phyloP scores from a whole-genome alignment of 345 rosid species.

The Zanthoxylum bungeanum region DNA sequence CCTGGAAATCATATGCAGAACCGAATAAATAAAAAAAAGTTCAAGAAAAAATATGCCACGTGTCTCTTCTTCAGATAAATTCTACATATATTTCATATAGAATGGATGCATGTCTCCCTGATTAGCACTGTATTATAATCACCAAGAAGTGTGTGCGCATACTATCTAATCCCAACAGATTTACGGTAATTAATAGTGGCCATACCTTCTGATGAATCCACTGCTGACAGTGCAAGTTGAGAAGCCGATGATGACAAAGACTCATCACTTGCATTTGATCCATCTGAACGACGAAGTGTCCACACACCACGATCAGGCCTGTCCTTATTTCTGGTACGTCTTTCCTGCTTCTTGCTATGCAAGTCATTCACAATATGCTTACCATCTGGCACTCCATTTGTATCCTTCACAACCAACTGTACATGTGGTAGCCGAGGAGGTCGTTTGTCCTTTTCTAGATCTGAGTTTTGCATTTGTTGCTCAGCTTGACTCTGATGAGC shows the following conservation, averaged over 20 bases:
- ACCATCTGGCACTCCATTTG: constrained; percentile 41
- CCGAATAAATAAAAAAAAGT: background rate
- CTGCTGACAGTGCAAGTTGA: constrained; percentile 24
- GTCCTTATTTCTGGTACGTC: constrained; percentile 52
- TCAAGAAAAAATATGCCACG: background rate
- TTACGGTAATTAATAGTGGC: background rate
- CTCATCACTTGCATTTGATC: constrained; percentile 59
- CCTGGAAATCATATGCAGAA: constrained; percentile 20
- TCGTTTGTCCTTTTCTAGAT: constrained; percentile 43
- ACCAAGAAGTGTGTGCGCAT: background rate
- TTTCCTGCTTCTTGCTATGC: constrained; percentile 49
- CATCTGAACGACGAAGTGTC: constrained; percentile 61
- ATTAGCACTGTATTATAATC: background rate
- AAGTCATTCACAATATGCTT: constrained; percentile 38
- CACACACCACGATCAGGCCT: constrained; percentile 62
- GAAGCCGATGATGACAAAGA: constrained; percentile 35
- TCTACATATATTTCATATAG: background rate
- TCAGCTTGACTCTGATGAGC: constrained; percentile 43
- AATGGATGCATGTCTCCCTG: too few relatives aligned
- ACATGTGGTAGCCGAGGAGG: constrained; percentile 39
- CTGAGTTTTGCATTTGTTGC: constrained; percentile 34
- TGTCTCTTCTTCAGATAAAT: background rate
- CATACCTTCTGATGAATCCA: constrained; percentile 36
- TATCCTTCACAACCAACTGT: constrained; percentile 38
- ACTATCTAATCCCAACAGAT: background rate